Percentiles rank a stretch among this genome's conserved stretches.
Conservation (phyloP, 2,329 filamentous ascomycete species). For the Neospermospora avenae region DNA sequence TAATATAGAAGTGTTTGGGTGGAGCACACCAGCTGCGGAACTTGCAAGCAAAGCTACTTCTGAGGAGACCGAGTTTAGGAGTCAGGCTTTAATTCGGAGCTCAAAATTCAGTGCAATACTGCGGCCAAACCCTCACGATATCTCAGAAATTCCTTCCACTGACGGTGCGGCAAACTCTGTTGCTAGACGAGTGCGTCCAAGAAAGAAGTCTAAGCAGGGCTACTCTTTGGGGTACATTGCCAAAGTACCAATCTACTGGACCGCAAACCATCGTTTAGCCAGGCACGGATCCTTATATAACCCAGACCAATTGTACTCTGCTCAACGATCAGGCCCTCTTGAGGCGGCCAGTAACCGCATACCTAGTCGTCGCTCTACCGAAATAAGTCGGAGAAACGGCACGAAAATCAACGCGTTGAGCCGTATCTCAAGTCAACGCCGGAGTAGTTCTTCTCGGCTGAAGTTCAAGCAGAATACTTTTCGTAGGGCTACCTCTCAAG, state of each 20-base stretch:
- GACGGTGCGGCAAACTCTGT: conserved; percentile 24
- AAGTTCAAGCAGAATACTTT: conserved; percentile 1
- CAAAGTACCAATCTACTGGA: conserved; percentile 24
- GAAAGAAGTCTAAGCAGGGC: conserved; percentile 6
- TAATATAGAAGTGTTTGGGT: conserved; percentile 26
- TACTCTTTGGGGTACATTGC: conserved; percentile 27
- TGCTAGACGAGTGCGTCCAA: conserved; percentile 7
- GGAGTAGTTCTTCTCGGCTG: not conserved
- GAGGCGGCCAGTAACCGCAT: conserved; percentile 15
- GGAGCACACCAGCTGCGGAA: conserved; percentile 16
- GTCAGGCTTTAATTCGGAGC: not conserved
- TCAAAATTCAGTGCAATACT: not conserved
- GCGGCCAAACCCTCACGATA: not conserved
- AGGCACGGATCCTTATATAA: not conserved
- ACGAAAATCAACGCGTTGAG: conserved; percentile 21
- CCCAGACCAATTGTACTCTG: conserved; percentile 5
- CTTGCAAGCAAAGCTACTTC: conserved; percentile 16
- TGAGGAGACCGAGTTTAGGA: not conserved
- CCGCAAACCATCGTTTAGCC: conserved; percentile 3
- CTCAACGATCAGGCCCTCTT: conserved; percentile 15
- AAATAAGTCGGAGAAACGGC: conserved; percentile 19
- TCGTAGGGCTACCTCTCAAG: not conserved
- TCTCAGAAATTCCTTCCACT: conserved; percentile 13
- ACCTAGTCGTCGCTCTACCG: not conserved
- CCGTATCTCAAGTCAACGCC: conserved; percentile 2